Conservation (phyloP, 139 green algal species). For the Chlamydomonas applanata region DNA sequence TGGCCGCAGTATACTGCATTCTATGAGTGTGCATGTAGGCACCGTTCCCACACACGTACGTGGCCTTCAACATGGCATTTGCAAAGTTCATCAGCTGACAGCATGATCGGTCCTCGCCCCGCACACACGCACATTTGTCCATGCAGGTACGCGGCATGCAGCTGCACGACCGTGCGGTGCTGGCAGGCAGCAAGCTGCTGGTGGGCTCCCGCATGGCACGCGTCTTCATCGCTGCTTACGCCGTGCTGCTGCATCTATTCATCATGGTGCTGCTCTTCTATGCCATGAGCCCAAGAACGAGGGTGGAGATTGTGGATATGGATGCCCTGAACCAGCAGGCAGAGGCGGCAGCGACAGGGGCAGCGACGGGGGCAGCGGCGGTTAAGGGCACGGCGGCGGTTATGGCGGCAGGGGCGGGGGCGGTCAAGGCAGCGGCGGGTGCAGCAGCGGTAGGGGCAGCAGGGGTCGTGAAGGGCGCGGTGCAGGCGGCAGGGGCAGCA, state of each 20-base stretch:
- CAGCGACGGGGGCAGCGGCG: not conserved
- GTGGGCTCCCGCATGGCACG: conserved; percentile 35
- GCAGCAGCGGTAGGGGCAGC: too few species aligned
- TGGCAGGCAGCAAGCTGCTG: conserved; percentile 37
- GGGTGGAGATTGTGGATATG: conserved; percentile 12
- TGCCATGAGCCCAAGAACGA: conserved; percentile 18
- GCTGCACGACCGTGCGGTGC: conserved; percentile 36
- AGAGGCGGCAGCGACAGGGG: not conserved
- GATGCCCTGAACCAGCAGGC: not conserved
- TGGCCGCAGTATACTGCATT: not conserved
- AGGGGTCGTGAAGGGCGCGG: too few species aligned
- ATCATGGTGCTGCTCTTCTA: conserved; percentile 52
- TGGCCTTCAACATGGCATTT: not conserved
- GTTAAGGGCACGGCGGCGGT: too few species aligned
- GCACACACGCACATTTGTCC: not conserved
- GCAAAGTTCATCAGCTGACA: not conserved
- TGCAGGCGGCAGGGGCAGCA: too few species aligned
- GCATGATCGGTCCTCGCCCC: not conserved
- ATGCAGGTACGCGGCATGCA: conserved; percentile 18
- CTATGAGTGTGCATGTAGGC: not conserved
- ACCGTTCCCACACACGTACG: not conserved
- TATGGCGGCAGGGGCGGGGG: too few species aligned
- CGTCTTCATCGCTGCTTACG: conserved; percentile 45
- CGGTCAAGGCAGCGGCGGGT: too few species aligned
- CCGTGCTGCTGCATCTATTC: conserved; percentile 51